phyloP scores from a whole-genome alignment of 257 asterid genomes.

The Solanum clarkiae region DNA sequence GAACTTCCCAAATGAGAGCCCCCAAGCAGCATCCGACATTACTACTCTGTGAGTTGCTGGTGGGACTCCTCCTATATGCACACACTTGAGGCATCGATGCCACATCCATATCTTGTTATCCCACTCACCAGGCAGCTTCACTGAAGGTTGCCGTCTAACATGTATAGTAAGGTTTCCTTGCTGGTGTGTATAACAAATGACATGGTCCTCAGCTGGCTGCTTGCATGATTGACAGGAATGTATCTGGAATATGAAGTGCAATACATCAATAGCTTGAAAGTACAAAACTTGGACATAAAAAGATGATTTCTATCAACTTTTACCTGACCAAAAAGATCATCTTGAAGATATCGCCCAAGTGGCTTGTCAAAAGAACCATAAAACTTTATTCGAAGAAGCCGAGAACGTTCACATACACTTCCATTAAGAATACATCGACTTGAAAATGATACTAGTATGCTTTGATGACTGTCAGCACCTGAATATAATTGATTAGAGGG shows the following conservation, averaged over 20 bases:
- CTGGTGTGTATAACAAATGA: constrained; percentile 73
- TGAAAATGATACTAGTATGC: constrained; percentile 84
- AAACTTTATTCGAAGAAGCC: constrained; percentile 67
- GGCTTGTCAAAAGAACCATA: constrained; percentile 92
- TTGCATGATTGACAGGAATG: constrained; percentile 67
- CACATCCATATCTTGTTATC: constrained; percentile 99
- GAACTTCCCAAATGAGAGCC: constrained; percentile 96
- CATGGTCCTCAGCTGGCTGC: constrained; percentile 82
- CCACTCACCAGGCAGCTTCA: constrained; percentile 65
- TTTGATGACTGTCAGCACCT: constrained; percentile 43
- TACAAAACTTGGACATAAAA: constrained; percentile 2
- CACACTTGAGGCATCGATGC: constrained; percentile 90
- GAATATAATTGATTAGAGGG: constrained; percentile 33
- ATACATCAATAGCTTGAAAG: neutral
- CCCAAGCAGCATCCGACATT: constrained; percentile 99
- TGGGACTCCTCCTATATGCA: constrained; percentile 50
- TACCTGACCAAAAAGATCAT: constrained; percentile 86
- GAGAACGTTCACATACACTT: constrained; percentile 78
- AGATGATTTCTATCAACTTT: constrained; percentile 30
- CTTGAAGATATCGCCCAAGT: constrained; percentile 75
- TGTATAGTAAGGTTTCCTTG: constrained; percentile 81
- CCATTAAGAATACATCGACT: constrained; percentile 59
- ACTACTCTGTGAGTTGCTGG: constrained; percentile 76
- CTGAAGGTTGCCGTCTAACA: constrained; percentile 38
- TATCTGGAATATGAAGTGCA: constrained; percentile 32